Base-by-base conservation (phyloP, 192 early-diverging fungal species). In the Rhizoclosmatium sp. region DNA sequence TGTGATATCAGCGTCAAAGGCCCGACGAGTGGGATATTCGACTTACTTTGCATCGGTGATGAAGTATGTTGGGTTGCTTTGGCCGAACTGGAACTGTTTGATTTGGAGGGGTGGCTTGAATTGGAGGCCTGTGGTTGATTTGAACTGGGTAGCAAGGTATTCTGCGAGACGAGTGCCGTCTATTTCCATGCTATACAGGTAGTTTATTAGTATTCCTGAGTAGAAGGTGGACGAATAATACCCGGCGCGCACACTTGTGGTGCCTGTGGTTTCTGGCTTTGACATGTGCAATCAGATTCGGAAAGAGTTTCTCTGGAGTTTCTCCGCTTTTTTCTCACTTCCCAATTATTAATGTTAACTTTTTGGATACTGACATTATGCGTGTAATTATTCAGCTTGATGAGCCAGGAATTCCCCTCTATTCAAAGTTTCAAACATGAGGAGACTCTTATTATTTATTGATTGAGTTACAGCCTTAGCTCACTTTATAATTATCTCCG, bases 61-160 rank as follows among this genome's bases (percentile, higher is more conserved):
- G 56, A 96, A 87, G 71, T 95, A 99, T 4, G 97, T 99, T 5
- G 97, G 97, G 79, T 99, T 99, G 82, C 93, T 94, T 77, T 97
- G 96, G 0, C 97, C 97, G 4, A 94, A 85, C 69, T 92, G 92
- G 83, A 99, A 99, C 87, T 99, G 96, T 67, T 87, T 86, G 54
- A 97, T 78, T 14, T 88, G 70, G 45, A 97, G 79, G 2, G 96
- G 96, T 40, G 80, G 68, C 19, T 81, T 82, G 49, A 89, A 81
- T 39, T 69, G 9, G 46, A 75, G 39, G n/a, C 64, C 16, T 4
- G 59, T 59, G 45, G 90, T 44, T 16, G 42, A 61, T 10, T 66
- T 39, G 47, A 93, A 83, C 49, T 83, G 77, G 21, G 82, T 72
- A 14, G 56, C 21, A 14, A 96, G 88, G 78, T 92, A 96, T 2